Evolutionary conservation across 192 early-diverging fungal genomes (phyloP).

Genomic region (Gigaspora rosea): DNA sequence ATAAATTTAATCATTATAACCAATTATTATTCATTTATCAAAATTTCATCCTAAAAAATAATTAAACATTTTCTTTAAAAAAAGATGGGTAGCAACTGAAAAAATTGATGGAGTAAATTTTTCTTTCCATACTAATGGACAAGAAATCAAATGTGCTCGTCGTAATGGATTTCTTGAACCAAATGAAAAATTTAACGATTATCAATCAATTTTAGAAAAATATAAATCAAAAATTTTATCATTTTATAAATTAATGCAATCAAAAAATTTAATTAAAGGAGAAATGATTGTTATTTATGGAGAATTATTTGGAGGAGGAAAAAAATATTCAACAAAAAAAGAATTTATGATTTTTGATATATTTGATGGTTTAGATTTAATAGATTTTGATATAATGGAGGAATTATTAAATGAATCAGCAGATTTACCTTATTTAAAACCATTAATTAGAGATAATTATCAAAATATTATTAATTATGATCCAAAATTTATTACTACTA

Average conservation of each 20-base stretch:
- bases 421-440: background rate
- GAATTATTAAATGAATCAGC: background rate
- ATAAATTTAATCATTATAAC: no score
- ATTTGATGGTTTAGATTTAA: background rate
- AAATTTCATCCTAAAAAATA: no score
- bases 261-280: background rate
- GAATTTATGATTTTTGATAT: background rate
- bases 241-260: background rate
- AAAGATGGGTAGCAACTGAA: background rate
- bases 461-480: background rate
- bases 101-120: constrained; percentile 5
- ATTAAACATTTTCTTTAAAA: background rate
- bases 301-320: constrained; percentile 7
- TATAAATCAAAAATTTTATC: background rate
- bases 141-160: constrained; percentile 2
- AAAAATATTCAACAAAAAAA: background rate
- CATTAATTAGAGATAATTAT: background rate
- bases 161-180: background rate
- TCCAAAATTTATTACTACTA: background rate
- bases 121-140: constrained; percentile 8
- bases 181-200: background rate
- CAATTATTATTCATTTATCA: no score
- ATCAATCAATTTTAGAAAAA: constrained; percentile 3
- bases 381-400: background rate
- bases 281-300: background rate